phyloP scores from a whole-genome alignment of 495 filamentous ascomycete genomes.

The Neurospora africana region DNA sequence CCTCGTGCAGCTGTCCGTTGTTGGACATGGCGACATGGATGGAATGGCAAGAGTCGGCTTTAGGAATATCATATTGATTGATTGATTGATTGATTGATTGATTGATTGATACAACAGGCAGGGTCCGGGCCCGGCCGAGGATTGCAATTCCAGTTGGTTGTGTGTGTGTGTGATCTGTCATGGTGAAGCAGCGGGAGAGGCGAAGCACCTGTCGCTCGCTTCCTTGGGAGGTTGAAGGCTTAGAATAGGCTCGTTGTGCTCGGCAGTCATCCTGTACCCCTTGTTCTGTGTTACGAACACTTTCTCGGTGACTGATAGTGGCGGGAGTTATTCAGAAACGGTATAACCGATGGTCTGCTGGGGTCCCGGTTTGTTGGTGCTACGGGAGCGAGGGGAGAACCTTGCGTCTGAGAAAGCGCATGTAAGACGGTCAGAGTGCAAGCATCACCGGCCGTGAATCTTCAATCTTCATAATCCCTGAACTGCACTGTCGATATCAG shows the following conservation, averaged over 20 bases:
- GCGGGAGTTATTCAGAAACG: background rate
- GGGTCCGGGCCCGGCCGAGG: background rate
- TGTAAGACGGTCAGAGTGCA: background rate
- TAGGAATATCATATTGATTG: background rate
- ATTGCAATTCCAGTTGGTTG: background rate
- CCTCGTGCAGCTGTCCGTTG: background rate
- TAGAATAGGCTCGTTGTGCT: background rate
- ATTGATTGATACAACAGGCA: background rate
- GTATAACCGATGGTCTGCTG: background rate
- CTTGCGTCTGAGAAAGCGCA: background rate
- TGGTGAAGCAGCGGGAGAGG: background rate
- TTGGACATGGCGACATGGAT: background rate
- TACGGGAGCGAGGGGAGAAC: background rate
- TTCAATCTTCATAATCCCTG: background rate
- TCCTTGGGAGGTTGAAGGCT: background rate
- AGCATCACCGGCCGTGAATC: background rate
- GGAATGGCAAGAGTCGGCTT: background rate
- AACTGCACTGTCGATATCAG: background rate
- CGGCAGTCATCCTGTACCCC: background rate
- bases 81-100: too few relatives aligned
- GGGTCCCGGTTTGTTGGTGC: background rate
- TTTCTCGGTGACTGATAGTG: background rate
- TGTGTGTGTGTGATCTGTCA: too few relatives aligned
- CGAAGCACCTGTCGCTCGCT: background rate
- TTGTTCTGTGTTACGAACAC: background rate